A percentile compares a stretch with the other conserved stretches of the same genome.
These are phyloP conservation scores for Apophysomyces trapeziformis DNA, from an alignment of 371 early-diverging fungal genomes.

Conservation along the genomic window DNA sequence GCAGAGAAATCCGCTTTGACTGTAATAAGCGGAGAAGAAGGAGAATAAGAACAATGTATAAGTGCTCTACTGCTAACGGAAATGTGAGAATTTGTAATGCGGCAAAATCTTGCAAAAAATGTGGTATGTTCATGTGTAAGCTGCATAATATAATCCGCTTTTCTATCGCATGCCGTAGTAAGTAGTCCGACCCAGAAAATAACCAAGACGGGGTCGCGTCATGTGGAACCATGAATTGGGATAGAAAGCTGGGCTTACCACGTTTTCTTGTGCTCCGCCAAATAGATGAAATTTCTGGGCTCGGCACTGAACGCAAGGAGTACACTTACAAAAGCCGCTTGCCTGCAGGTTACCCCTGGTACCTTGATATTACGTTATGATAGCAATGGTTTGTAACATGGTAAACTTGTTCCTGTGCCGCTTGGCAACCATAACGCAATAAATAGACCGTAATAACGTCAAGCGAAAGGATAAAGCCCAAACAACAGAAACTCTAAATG, in stretches of 20 bases:
- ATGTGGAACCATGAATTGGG: slow-evolving; percentile 7
- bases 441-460: background rate
- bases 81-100: background rate
- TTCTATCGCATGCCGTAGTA: background rate
- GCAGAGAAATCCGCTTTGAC: too few relatives aligned
- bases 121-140: slow-evolving; percentile 5
- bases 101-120: background rate
- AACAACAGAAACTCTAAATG: slow-evolving; percentile 4
- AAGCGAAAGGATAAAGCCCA: too few relatives aligned
- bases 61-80: background rate
- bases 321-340: background rate
- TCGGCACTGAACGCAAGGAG: background rate
- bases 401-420: background rate
- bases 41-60: too few relatives aligned
- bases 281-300: background rate
- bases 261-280: slow-evolving; percentile 7
- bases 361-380: background rate
- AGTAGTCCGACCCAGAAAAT: background rate
- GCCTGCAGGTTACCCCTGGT: too few relatives aligned
- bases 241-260: slow-evolving; percentile 2
- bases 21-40: too few relatives aligned
- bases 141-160: slow-evolving; percentile 2
- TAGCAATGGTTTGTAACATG: background rate
- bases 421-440: background rate
- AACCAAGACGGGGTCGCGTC: slow-evolving; percentile 4